A percentile compares a stretch with the other conserved stretches of the same genome.
Conservation (phyloP, 2,329 filamentous ascomycete species). For the Mycocentrospora acerina region DNA sequence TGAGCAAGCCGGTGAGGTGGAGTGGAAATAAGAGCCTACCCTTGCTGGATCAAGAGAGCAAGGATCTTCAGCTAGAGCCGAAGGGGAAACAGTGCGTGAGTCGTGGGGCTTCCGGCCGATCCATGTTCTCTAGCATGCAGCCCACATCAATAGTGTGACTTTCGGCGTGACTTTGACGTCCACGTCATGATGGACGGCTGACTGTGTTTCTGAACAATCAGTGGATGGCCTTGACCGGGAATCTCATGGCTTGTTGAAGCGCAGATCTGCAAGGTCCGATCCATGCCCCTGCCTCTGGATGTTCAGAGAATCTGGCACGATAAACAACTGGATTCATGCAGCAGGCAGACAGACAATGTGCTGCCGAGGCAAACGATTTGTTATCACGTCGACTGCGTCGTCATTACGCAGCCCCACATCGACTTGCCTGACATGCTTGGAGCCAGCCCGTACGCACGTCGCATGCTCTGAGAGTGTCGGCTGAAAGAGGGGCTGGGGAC, state of each 20-base stretch:
- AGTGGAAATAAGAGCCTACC: conserved; percentile 3
- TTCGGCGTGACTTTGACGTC: background rate
- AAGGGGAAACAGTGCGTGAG: conserved; percentile 9
- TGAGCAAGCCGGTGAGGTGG: conserved; percentile 1
- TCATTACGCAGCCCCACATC: conserved; percentile 13
- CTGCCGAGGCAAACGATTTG: conserved; percentile 19
- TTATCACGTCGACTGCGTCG: conserved; percentile 8
- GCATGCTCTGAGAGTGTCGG: conserved; percentile 2
- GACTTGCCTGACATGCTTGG: conserved; percentile 1
- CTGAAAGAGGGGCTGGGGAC: conserved; percentile 3
- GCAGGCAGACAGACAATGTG: conserved; percentile 8
- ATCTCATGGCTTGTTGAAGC: background rate
- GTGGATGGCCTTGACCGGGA: background rate
- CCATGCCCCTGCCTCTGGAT: conserved; percentile 5
- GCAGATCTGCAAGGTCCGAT: conserved; percentile 2
- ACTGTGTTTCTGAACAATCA: background rate
- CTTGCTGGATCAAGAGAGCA: background rate
- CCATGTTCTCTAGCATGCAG: conserved; percentile 6
- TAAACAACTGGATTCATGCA: conserved; percentile 15
- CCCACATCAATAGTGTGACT: background rate
- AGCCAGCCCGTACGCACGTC: conserved; percentile 6
- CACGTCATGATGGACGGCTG: conserved; percentile 2
- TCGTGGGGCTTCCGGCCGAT: conserved; percentile 11
- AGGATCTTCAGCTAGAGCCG: background rate
- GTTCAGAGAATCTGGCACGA: conserved; percentile 15